Evolutionary conservation across 441 rosid genomes (phyloP), one percentile per base, ranked within the genome.

Genomic region (Codiaeum variegatum): DNA sequence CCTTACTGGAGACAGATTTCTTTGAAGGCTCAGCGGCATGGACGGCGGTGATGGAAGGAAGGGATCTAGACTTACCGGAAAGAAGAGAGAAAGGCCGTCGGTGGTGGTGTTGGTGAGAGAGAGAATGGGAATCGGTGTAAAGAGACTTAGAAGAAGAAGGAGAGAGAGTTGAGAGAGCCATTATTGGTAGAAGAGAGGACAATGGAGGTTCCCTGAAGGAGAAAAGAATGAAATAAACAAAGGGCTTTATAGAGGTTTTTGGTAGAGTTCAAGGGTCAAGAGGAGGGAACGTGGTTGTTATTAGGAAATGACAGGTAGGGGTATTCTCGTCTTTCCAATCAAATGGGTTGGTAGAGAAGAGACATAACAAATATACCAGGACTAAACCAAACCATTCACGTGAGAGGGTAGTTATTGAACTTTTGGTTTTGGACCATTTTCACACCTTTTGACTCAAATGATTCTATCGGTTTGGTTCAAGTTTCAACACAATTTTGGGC

Each of bases 161-260:
- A 88, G 84, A 32, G 89, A 90, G 82, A 28, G 89, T 88, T 5
- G 90, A 77, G 23, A 90, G 88, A 26, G 94, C 90, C 96, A 91
- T 91, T 59, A 4, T 4, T 0, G 63, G 73, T 32, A 16, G 51
- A 19, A 38, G 12, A 3, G 36, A 16, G n/a, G 24, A 5, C 19
- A 59, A 54, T 54, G 46, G 8, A 40, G 56, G 42, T n/a, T n/a
- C 6, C 56, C 60, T 67, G 28, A 34, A 34, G 13, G 60, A 23
- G 47, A 40, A 0, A 32, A 21, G 65, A 15, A 28, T 5, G 16
- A 19, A 5, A 15, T 10, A 2, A 4, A n/a, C 16, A 49, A 49
- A 3, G 60, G 58, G 1, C 46, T 69, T 60, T 71, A 46, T 66
- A 64, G 69, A 49, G 70, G 63, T 10, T 23, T 63, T 64, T 52